Base-by-base conservation (phyloP, 2,329 filamentous ascomycete genomes). In the Zymoseptoria crescenta region DNA sequence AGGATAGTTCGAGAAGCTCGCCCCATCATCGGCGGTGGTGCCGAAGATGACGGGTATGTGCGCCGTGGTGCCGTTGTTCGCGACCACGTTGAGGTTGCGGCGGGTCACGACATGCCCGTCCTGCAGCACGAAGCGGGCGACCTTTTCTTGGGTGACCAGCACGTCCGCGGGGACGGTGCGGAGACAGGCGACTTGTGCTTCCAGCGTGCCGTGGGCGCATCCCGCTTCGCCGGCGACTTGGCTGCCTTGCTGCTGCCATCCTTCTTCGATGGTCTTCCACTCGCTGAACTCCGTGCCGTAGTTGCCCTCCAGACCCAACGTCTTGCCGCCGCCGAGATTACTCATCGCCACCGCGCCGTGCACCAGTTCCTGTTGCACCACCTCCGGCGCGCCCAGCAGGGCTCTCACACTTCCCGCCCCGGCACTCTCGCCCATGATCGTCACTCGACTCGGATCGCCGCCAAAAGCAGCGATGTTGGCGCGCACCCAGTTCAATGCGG, bases 251-350 rank as follows among this genome's bases (percentile, higher is more conserved):
- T 76, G 73, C 1, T 74, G 67, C 66, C 81, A 78, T 21, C 80
- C 79, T 59, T 84, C 72, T 3, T 76, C 70, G 59, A 85, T 79
- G 2, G 82, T 84, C 64, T 80, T 80, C 71, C 85, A 86, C 24
- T 77, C 76, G 9, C 80, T 82, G 68, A 84, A 86, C 0, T 80
- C 79, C 0, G 79, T 81, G 9, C 81, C 82, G 59, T 84, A 84
- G 66, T 81, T 76, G n/a, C 81, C 79, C 1, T 71, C 75, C 2
- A 81, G 76, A 1, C 82, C 83, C 1, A 84, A 76, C 0, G 79
- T 79, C 28, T 82, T 80, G 27, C 84, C 81, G 7, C 82, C 81
- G 21, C 81, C 81, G 0, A 83, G 73, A 58, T 83, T 83, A 0
- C 79, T 79, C 72, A 81, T 75, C 0, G 77, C 73, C 3, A 81